phyloP scores from a whole-genome alignment of 2,329 filamentous ascomycete species.

The Colletotrichum cordylinicola region DNA sequence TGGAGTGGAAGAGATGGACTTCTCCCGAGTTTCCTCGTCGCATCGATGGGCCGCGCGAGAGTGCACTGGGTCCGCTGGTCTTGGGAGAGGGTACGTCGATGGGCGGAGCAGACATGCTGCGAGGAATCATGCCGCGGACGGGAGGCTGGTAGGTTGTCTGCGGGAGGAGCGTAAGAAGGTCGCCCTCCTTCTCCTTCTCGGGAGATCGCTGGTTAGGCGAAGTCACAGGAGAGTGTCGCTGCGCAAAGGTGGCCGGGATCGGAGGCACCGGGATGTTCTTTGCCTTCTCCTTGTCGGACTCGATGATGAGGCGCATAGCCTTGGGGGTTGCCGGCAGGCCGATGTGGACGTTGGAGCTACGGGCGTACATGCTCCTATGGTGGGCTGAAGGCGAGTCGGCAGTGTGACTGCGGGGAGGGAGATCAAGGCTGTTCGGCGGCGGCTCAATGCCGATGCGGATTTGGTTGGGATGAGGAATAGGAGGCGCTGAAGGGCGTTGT shows the following conservation, averaged over 20 bases:
- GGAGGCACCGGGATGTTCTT: constrained; percentile 43
- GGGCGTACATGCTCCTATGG: constrained; percentile 52
- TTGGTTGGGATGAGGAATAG: constrained; percentile 77
- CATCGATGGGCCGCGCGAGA: constrained; percentile 32
- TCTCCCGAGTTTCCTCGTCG: constrained; percentile 42
- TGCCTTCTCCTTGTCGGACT: constrained; percentile 54
- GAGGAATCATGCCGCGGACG: constrained; percentile 51
- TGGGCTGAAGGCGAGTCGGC: constrained; percentile 57
- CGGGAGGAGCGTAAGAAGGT: constrained; percentile 55
- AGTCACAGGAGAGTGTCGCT: constrained; percentile 44
- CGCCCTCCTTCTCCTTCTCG: constrained; percentile 34
- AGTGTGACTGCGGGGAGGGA: constrained; percentile 66
- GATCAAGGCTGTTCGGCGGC: constrained; percentile 43
- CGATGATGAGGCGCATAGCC: constrained; percentile 85
- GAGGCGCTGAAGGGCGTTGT: constrained; percentile 77
- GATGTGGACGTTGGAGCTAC: constrained; percentile 55
- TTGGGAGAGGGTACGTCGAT: constrained; percentile 43
- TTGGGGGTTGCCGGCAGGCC: constrained; percentile 91
- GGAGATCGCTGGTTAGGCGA: constrained; percentile 41
- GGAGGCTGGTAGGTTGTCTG: constrained; percentile 50
- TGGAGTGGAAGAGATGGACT: constrained; percentile 40
- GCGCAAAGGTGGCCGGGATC: constrained; percentile 54
- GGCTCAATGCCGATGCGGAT: constrained; percentile 37
- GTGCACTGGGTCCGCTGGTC: constrained; percentile 28
- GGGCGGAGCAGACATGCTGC: constrained; percentile 65